Percentiles rank a stretch among this genome's conserved stretches.
Evolutionary conservation across 2,329 filamentous ascomycete species (phyloP).

Genomic region (Pyrenochaeta sp.): DNA sequence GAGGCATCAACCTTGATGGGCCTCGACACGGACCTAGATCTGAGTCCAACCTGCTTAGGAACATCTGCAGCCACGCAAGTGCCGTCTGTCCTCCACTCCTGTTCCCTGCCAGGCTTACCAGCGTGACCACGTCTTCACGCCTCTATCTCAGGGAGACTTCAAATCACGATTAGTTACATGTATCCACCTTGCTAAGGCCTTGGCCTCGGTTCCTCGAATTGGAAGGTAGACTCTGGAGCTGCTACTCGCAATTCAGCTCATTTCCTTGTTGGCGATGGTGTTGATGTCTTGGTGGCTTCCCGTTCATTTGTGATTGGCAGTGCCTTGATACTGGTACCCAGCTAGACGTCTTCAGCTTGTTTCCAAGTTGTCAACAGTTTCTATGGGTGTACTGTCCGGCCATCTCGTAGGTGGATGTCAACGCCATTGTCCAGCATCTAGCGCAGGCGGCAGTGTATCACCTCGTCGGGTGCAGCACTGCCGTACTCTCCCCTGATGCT

Average conservation of each 20-base stretch:
- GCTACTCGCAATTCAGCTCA: constrained; percentile 16
- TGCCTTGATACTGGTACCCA: constrained; percentile 5
- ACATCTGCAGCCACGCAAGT: constrained; percentile 18
- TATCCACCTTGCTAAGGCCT: constrained; percentile 14
- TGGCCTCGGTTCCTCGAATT: constrained; percentile 16
- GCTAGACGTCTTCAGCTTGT: constrained; percentile 16
- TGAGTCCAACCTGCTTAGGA: constrained; percentile 14
- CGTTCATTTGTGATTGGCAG: constrained; percentile 9
- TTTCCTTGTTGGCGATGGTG: constrained; percentile 16
- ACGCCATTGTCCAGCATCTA: constrained; percentile 8
- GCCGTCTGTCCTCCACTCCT: constrained; percentile 4
- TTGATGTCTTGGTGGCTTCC: constrained; percentile 5
- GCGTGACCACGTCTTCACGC: constrained; percentile 11
- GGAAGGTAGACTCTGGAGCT: constrained; percentile 28
- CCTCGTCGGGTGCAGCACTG: constrained; percentile 6
- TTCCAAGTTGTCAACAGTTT: constrained; percentile 13
- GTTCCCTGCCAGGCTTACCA: neutral
- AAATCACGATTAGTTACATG: constrained; percentile 8
- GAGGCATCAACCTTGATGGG: neutral
- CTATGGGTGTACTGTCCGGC: constrained; percentile 26
- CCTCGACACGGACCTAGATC: constrained; percentile 1
- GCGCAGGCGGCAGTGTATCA: constrained; percentile 7
- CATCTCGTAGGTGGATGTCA: constrained; percentile 23
- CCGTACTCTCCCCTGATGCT: constrained; percentile 1
- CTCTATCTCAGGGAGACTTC: constrained; percentile 16